These are phyloP conservation scores for Pythium myriotylum DNA, from an alignment of 352 stramenopile genomes.

Conservation along the genomic window DNA sequence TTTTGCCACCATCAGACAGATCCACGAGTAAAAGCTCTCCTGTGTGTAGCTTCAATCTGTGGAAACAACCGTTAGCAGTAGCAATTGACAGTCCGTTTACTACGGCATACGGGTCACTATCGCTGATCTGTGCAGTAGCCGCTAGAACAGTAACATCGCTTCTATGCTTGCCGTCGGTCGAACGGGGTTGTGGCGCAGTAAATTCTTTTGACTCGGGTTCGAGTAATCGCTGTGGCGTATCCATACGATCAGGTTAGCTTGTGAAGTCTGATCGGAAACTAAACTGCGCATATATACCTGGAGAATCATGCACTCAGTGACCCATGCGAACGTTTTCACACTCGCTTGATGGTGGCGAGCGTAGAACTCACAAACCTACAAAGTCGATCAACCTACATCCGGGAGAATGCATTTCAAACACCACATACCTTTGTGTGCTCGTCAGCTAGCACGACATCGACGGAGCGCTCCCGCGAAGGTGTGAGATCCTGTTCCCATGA, in stretches of 20 bases:
- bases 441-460: slow-evolving; percentile 72
- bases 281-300: too few relatives aligned
- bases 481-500: slow-evolving; percentile 49
- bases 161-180: slow-evolving; percentile 6
- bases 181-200: slow-evolving; percentile 34
- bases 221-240: slow-evolving; percentile 46
- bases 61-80: slow-evolving; percentile 9
- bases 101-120: slow-evolving; percentile 53
- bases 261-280: too few relatives aligned
- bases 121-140: slow-evolving; percentile 56
- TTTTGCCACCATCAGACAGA: slow-evolving; percentile 44
- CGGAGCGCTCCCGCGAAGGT: slow-evolving; percentile 31
- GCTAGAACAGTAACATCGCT: slow-evolving; percentile 39
- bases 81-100: not conserved
- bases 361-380: slow-evolving; percentile 61
- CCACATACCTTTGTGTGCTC: slow-evolving; percentile 65
- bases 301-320: slow-evolving; percentile 81
- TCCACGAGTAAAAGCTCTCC: slow-evolving; percentile 81
- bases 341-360: slow-evolving; percentile 36
- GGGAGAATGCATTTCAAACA: too few relatives aligned
- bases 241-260: not conserved
- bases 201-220: slow-evolving; percentile 45
- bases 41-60: slow-evolving; percentile 58
- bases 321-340: slow-evolving; percentile 76
- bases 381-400: not conserved